phyloP scores from a whole-genome alignment of 1,139 yeast species.

The Saccharomyces hybrid region DNA sequence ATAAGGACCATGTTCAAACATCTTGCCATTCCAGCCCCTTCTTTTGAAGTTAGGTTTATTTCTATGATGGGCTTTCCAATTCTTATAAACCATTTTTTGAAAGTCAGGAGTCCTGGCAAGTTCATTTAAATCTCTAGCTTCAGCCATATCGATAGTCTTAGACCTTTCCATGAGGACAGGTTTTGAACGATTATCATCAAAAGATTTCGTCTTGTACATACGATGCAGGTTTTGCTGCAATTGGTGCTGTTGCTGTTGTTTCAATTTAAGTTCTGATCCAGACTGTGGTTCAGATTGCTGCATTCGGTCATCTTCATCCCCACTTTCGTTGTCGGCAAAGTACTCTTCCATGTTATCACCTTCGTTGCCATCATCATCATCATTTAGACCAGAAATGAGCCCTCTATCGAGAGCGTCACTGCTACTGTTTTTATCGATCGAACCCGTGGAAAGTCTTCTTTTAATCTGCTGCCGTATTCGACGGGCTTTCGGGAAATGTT shows the following conservation, averaged over 20 bases:
- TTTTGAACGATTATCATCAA: slow-evolving; percentile 3
- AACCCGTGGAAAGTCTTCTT: slow-evolving; percentile 15
- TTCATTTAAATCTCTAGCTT: slow-evolving; percentile 20
- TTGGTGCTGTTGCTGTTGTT: neutral
- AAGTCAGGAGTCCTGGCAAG: slow-evolving; percentile 40
- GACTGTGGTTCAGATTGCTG: neutral
- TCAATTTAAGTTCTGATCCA: neutral
- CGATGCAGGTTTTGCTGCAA: neutral
- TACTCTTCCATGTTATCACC: slow-evolving; percentile 30
- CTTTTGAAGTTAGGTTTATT: slow-evolving; percentile 14
- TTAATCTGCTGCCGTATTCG: slow-evolving; percentile 14
- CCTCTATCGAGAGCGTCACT: neutral
- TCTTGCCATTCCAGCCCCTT: slow-evolving; percentile 14
- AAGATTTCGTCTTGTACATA: neutral
- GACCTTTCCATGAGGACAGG: slow-evolving; percentile 35
- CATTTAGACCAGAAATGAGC: slow-evolving; percentile 1
- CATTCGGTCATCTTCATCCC: slow-evolving; percentile 13
- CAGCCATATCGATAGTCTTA: slow-evolving; percentile 39
- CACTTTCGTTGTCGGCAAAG: slow-evolving; percentile 29
- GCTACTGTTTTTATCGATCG: slow-evolving; percentile 6
- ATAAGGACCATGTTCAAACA: slow-evolving; percentile 5
- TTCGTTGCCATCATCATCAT: slow-evolving; percentile 16
- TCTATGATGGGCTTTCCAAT: slow-evolving; percentile 24
- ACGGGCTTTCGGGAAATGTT: slow-evolving; percentile 17
- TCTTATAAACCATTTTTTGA: slow-evolving; percentile 34